Conservation (phyloP, 2,329 filamentous ascomycete genomes). For the Shiraia sp. region DNA sequence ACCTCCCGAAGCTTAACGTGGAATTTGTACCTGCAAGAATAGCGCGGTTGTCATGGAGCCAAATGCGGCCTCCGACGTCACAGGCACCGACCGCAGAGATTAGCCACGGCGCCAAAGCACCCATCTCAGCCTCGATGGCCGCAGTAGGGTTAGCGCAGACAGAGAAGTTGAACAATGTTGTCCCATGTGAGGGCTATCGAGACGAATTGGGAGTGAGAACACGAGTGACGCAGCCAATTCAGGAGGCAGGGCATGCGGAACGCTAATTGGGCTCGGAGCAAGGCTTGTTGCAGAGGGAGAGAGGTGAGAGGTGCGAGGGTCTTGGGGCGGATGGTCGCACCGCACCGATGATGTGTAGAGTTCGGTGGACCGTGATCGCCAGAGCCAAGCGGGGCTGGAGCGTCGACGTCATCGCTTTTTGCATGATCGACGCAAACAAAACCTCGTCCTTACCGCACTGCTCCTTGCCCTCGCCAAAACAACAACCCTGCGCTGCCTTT, state of each 20-base stretch:
- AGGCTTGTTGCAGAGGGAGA: too few species aligned
- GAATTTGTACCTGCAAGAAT: slow-evolving; percentile 3
- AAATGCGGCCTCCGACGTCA: slow-evolving; percentile 18
- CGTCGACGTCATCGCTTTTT: slow-evolving; percentile 23
- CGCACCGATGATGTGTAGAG: too few species aligned
- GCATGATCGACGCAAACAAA: slow-evolving; percentile 25
- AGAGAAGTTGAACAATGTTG: too few species aligned
- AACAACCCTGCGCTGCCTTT: slow-evolving; percentile 3
- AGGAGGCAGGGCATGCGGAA: too few species aligned
- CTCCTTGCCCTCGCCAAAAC: slow-evolving; percentile 9
- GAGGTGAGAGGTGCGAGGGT: too few species aligned
- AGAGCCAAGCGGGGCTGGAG: slow-evolving; percentile 14
- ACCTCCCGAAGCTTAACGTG: not conserved
- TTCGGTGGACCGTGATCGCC: slow-evolving; percentile 7
- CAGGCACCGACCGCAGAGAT: slow-evolving; percentile 4
- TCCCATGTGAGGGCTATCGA: too few species aligned
- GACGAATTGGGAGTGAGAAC: too few species aligned
- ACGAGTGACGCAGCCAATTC: too few species aligned
- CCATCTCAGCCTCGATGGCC: slow-evolving; percentile 3
- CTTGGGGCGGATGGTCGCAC: too few species aligned
- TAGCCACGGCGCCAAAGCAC: slow-evolving; percentile 16
- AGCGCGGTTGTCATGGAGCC: slow-evolving; percentile 15
- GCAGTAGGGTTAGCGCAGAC: not conserved
- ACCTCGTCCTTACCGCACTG: slow-evolving; percentile 18
- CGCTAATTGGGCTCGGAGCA: too few species aligned